These are phyloP conservation scores for Neonectria punicea DNA, from an alignment of 2,329 filamentous ascomycete genomes.

Conservation along the genomic window DNA sequence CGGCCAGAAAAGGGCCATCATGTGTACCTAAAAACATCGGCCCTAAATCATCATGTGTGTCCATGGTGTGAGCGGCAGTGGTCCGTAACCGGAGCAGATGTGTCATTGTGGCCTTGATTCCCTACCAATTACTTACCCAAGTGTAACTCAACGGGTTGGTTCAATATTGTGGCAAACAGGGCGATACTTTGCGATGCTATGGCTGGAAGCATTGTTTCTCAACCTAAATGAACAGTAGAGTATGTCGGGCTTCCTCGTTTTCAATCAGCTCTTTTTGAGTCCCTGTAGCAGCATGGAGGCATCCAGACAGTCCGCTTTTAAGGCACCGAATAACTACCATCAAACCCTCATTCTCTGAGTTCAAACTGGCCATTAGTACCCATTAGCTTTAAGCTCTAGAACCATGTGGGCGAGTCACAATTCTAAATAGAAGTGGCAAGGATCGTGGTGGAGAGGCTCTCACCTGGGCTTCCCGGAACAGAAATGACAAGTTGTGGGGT, in stretches of 20 bases:
- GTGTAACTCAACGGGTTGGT: not conserved
- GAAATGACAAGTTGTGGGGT: constrained; percentile 17
- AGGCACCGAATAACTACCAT: not conserved
- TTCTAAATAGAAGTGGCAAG: not conserved
- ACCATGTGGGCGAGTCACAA: not conserved
- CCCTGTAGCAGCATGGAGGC: not conserved
- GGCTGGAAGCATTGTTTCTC: not conserved
- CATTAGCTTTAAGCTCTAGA: not conserved
- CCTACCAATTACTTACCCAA: not conserved
- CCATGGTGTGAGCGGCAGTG: not conserved
- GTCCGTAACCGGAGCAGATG: not conserved
- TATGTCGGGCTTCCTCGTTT: not conserved
- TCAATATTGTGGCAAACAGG: not conserved
- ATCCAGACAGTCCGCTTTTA: not conserved
- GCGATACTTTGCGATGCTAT: not conserved
- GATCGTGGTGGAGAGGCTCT: constrained; percentile 14
- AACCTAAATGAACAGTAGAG: not conserved
- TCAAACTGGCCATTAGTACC: not conserved
- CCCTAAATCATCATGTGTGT: not conserved
- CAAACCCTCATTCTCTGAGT: not conserved
- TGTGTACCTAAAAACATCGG: not conserved
- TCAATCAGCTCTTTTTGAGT: not conserved
- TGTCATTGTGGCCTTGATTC: not conserved
- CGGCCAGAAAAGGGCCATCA: too few relatives aligned
- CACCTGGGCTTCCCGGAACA: constrained; percentile 16